Evolutionary conservation across 2,329 filamentous ascomycete genomes (phyloP).

Genomic region (Penicillium sumatraense): DNA sequence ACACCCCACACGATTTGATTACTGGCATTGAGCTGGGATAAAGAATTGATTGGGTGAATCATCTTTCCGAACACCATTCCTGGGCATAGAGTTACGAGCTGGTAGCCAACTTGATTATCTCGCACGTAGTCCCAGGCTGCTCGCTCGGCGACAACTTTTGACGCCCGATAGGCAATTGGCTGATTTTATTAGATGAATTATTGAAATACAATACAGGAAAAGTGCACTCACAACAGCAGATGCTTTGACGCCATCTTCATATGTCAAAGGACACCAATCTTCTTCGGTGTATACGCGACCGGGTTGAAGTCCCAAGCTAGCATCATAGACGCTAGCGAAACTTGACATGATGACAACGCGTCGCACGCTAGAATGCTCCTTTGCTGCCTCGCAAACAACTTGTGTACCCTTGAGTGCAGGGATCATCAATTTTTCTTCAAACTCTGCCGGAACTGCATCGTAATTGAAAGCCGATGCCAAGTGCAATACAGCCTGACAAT

Average conservation of each 20-base stretch:
- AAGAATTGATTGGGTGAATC: conserved; percentile 25
- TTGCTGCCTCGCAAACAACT: conserved; percentile 31
- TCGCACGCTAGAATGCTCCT: conserved; percentile 17
- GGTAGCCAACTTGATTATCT: conserved; percentile 19
- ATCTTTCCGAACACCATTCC: conserved; percentile 36
- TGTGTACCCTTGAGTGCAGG: conserved; percentile 34
- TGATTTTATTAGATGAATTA: conserved; percentile 5
- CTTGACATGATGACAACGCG: conserved; percentile 33
- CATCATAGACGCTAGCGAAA: conserved; percentile 31
- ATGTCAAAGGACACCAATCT: conserved; percentile 28
- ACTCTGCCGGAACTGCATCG: conserved; percentile 26
- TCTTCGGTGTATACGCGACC: conserved; percentile 26
- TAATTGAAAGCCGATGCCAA: conserved; percentile 37
- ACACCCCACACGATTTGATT: conserved; percentile 37
- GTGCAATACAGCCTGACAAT: conserved; percentile 28
- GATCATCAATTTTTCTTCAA: conserved; percentile 34
- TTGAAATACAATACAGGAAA: background rate
- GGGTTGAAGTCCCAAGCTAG: conserved; percentile 22
- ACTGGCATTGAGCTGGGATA: conserved; percentile 31
- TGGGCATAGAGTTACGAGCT: conserved; percentile 25
- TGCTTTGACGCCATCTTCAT: conserved; percentile 29
- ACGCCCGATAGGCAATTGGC: conserved; percentile 30
- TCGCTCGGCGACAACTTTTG: conserved; percentile 30
- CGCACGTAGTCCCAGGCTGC: conserved; percentile 32
- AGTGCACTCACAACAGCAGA: conserved; percentile 21